Percentiles rank a stretch among this genome's conserved stretches.
phyloP scores from a whole-genome alignment of 2,329 filamentous ascomycete genomes.

The Beauveria australis region DNA sequence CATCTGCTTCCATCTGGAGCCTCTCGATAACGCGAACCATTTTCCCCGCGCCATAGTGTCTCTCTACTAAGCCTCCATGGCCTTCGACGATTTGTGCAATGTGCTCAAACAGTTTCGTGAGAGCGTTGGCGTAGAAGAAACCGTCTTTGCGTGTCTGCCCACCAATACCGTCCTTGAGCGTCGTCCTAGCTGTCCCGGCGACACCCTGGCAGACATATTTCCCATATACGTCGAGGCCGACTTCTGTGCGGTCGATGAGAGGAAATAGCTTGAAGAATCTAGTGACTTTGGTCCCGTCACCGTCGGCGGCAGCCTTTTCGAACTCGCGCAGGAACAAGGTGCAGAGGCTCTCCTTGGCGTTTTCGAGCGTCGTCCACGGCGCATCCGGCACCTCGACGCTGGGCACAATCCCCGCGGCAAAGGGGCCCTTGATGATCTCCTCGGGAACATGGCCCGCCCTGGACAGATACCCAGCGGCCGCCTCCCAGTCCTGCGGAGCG shows the following conservation, averaged over 20 bases:
- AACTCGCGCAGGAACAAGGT: slow-evolving; percentile 89
- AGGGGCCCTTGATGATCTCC: slow-evolving; percentile 71
- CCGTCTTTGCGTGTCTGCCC: slow-evolving; percentile 51
- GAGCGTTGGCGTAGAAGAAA: slow-evolving; percentile 83
- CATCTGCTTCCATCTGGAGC: slow-evolving; percentile 87
- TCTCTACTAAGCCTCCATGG: slow-evolving; percentile 82
- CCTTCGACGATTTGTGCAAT: slow-evolving; percentile 94
- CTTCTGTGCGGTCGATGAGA: slow-evolving; percentile 78
- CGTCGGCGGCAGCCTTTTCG: slow-evolving; percentile 78
- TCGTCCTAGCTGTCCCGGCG: slow-evolving; percentile 70
- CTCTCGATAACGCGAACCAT: slow-evolving; percentile 93
- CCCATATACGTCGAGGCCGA: slow-evolving; percentile 90
- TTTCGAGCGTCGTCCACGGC: slow-evolving; percentile 77
- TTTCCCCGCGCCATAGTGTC: slow-evolving; percentile 85
- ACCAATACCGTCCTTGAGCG: slow-evolving; percentile 61
- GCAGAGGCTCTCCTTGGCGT: slow-evolving; percentile 82
- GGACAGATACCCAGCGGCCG: slow-evolving; percentile 80
- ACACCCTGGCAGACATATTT: slow-evolving; percentile 95
- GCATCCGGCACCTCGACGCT: slow-evolving; percentile 92
- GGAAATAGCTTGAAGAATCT: slow-evolving; percentile 98
- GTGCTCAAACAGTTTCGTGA: slow-evolving; percentile 93
- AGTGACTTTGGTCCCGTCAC: slow-evolving; percentile 83
- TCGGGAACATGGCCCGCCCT: slow-evolving; percentile 74
- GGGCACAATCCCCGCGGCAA: slow-evolving; percentile 87
- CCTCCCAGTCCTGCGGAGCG: slow-evolving; percentile 97